phyloP scores from a whole-genome alignment of 2,329 filamentous ascomycete genomes.

The Ophiocordyceps unilateralis region DNA sequence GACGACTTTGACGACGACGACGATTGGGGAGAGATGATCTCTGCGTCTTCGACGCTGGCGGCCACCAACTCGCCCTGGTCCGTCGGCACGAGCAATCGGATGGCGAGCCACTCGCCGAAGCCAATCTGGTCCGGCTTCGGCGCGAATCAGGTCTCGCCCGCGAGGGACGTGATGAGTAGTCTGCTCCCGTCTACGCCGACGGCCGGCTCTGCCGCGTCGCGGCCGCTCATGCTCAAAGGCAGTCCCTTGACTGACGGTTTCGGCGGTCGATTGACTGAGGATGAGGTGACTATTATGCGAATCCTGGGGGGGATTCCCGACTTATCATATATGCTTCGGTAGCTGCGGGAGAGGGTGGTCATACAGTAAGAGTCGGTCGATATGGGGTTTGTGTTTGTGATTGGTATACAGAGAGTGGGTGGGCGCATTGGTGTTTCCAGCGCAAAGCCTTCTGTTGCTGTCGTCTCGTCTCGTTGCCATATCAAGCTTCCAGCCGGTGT shows the following conservation, averaged over 20 bases:
- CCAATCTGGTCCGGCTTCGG: neutral
- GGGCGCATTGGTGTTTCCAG: no score
- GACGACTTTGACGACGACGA: conserved; percentile 26
- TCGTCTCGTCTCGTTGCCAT: no score
- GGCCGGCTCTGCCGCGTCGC: neutral
- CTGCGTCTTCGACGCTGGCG: neutral
- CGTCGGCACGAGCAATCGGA: no score
- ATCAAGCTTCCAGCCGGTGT: no score
- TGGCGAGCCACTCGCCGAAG: no score
- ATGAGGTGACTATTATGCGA: conserved; percentile 15
- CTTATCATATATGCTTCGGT: conserved; percentile 28
- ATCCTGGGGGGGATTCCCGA: conserved; percentile 23
- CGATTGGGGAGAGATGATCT: conserved; percentile 45
- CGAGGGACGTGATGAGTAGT: neutral
- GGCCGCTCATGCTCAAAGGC: neutral
- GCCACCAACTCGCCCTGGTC: neutral
- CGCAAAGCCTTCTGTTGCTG: no score
- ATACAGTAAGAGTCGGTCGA: no score
- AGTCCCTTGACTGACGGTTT: neutral
- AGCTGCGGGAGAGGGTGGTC: neutral
- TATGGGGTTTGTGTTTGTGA: no score
- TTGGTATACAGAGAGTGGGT: no score
- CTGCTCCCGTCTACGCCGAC: neutral
- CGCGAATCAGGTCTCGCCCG: neutral
- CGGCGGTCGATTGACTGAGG: conserved; percentile 1